Evolutionary conservation across 1,284 basidiomycete species (phyloP), one percentile per base, ranked within the genome.

Genomic region (Sporisorium scitamineum): DNA sequence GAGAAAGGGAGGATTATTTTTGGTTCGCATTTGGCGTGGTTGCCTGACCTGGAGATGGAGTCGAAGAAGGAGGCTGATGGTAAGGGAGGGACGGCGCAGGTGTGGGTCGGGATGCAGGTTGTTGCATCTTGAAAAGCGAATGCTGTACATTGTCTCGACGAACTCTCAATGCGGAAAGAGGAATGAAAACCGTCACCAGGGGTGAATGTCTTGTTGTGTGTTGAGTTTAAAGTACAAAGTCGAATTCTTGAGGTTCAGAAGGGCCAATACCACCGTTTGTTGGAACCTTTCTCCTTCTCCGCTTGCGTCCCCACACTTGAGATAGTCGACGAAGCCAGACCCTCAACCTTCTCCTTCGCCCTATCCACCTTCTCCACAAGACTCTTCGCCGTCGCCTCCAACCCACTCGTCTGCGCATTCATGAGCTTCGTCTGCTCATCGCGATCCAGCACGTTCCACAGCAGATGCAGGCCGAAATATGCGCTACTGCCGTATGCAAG

Each of bases 401-500:
- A 41, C 4, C 42, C 22, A 14, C 9, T 24, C 13, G 78, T 65
- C 37, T 82, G 73, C 0, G 37, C 58, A 2, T 61, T 53, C 65
- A 78, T 76, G 34, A 72, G 32, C 32, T 55, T 45, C 1, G 52
- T 60, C 61, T 81, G 80, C 31, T 84, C 83, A 34, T 69, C 59
- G 10, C 70, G 58, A 39, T 78, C 70, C n/a, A 85, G 67, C 16
- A 73, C 29, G 22, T 71, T 68, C 83, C 83, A 85, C 18, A 70
- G 45, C 18, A 85, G 64, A 44, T 84, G 82, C n/a, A 84, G 54
- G 22, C 79, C 75, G 70, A 85, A 84, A 70, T 85, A 85, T 2
- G 75, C 63, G 20, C 65, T 78, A 26, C 78, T 79, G 42, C 81
- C 80, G 62, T 84, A 85, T 3, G 82, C 83, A 2, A 85, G 61